Conservation (phyloP, 169 alveolate species). For the Eimeria zaria region DNA sequence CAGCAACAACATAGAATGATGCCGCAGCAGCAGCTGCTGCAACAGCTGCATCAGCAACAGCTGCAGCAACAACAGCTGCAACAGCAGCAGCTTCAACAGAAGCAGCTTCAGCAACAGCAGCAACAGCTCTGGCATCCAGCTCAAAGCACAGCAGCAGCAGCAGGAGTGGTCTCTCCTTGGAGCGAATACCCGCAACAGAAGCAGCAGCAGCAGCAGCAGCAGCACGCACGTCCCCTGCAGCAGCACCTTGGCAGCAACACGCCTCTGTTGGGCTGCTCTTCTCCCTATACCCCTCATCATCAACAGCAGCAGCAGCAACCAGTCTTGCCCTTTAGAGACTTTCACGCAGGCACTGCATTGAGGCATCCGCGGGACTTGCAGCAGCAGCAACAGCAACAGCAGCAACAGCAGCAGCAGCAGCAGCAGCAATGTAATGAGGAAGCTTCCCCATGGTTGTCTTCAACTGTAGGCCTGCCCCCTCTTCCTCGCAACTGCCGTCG, state of each 20-base stretch:
- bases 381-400: conserved; percentile 21
- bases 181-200: conserved; percentile 19
- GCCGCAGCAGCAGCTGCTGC: no score
- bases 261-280: not conserved
- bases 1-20: conserved; percentile 44
- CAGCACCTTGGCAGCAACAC: conserved; percentile 37
- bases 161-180: not conserved
- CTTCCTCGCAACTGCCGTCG: not conserved
- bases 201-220: not conserved
- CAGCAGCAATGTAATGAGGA: conserved; percentile 1
- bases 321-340: not conserved
- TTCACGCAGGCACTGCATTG: conserved; percentile 2
- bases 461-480: conserved; percentile 13
- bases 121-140: not conserved
- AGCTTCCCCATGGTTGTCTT: conserved; percentile 2
- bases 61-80: conserved; percentile 39
- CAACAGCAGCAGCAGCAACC: conserved; percentile 39
- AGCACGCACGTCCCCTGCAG: not conserved
- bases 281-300: conserved; percentile 9
- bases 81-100: conserved; percentile 7
- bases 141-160: no score
- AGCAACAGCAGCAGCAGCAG: conserved; percentile 1
- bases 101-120: not conserved
- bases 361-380: not conserved
- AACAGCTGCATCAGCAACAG: not conserved